Base-by-base conservation (phyloP, 2,329 filamentous ascomycete genomes). In the Blastomyces gilchristii region DNA sequence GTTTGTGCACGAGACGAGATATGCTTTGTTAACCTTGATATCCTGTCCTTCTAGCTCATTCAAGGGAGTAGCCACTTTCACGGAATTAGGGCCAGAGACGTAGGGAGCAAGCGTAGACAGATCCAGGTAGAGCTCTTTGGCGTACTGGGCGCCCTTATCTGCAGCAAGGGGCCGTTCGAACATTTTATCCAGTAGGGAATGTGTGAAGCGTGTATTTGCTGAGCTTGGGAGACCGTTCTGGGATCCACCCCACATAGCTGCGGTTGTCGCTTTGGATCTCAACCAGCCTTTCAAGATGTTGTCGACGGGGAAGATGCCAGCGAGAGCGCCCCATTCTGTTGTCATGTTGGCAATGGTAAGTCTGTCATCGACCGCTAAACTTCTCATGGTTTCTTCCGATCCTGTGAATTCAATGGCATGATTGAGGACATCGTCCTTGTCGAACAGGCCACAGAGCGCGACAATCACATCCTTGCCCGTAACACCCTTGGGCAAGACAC, bases 401-500 rank as follows among this genome's bases (percentile, higher is more conserved):
- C 92, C 93, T 0, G 85, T 86, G 70, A 97, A 96, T 71, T 97
- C 93, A 65, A 97, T 87, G 5, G 86, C 86, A 72, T 96, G 91
- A 77, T 97, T 97, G 16, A 97, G 81, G 0, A 97, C 93, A 54
- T 96, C 90, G 68, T 91, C 88, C 62, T 88, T 85, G 76, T 89
- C 89, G 79, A 97, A 95, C 0, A 96, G 77, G 0, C 89, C 90
- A 68, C 90, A 95, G 0, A 97, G 82, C 0, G 91, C 90, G 34
- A 97, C 84, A 67, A 97, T 97, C 14, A 96, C 89, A 74, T 97
- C 94, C 76, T 99, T 97, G 39, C 91, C 93, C 0, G 88, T 91
- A 0, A 96, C 91, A 12, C 92, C 92, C 0, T 79, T 78, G 0
- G 90, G 92, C 7, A 96, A 78, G 0, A 84, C 75, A 7, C 91